phyloP scores from a whole-genome alignment of 768 basidiomycete genomes.

The Phylloporus arenicola region DNA sequence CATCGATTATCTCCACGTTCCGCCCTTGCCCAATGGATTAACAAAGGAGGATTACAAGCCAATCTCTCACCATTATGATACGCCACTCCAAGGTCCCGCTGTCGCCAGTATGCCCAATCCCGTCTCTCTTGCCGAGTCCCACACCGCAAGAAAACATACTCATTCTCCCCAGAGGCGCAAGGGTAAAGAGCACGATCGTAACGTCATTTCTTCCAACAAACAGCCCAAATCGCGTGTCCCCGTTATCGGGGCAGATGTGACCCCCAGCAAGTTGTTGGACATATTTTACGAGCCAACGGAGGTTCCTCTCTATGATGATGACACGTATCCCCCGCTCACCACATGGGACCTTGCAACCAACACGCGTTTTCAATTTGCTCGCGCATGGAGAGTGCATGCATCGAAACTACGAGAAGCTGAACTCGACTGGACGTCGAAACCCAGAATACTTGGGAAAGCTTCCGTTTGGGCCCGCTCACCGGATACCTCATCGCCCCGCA shows the following conservation, averaged over 20 bases:
- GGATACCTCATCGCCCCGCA: background rate
- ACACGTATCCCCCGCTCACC: constrained; percentile 15
- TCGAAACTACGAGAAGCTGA: constrained; percentile 9
- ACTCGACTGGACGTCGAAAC: constrained; percentile 2
- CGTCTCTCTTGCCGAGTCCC: background rate
- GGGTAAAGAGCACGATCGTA: constrained; percentile 20
- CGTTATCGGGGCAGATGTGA: background rate
- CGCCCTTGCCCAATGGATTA: constrained; percentile 18
- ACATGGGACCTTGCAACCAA: constrained; percentile 14
- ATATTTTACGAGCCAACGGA: constrained; percentile 1
- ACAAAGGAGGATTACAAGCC: constrained; percentile 19
- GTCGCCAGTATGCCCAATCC: background rate
- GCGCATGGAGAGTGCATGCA: constrained; percentile 14
- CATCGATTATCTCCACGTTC: constrained; percentile 19
- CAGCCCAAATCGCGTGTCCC: background rate
- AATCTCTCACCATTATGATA: background rate
- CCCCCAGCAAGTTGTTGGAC: constrained; percentile 5
- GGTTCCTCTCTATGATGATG: constrained; percentile 15
- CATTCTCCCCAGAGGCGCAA: constrained; percentile 5
- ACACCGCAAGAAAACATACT: background rate
- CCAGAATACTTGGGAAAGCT: background rate
- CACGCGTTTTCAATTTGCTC: constrained; percentile 22
- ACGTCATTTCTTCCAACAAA: background rate
- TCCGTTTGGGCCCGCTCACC: constrained; percentile 2
- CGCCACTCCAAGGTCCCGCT: background rate